A percentile compares a stretch with the other conserved stretches of the same genome.
phyloP scores from a whole-genome alignment of 2,329 filamentous ascomycete genomes.

The Coccinonectria pachysandricola region DNA sequence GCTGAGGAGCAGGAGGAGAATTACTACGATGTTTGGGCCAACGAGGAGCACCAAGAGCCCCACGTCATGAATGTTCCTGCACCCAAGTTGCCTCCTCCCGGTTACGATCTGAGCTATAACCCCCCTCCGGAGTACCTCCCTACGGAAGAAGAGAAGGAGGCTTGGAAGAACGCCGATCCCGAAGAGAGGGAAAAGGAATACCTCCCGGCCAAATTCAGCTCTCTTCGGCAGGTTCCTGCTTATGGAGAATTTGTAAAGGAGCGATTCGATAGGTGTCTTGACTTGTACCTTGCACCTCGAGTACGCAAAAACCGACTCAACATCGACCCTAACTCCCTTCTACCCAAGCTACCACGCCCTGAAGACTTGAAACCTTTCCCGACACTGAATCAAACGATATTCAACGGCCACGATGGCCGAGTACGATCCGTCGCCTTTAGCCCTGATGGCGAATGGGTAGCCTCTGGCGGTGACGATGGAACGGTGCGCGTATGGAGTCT shows the following conservation, averaged over 20 bases:
- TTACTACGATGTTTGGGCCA: slow-evolving; percentile 88
- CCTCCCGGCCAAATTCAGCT: slow-evolving; percentile 69
- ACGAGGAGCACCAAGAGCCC: slow-evolving; percentile 72
- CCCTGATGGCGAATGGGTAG: slow-evolving; percentile 74
- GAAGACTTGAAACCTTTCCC: slow-evolving; percentile 94
- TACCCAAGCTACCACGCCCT: slow-evolving; percentile 86
- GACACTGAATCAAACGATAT: slow-evolving; percentile 77
- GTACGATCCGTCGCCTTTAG: slow-evolving; percentile 80
- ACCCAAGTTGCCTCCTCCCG: slow-evolving; percentile 84
- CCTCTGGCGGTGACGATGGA: slow-evolving; percentile 89
- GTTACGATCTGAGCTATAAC: slow-evolving; percentile 94
- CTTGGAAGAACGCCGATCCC: slow-evolving; percentile 77
- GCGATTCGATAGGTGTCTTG: slow-evolving; percentile 88
- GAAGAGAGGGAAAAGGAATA: slow-evolving; percentile 89
- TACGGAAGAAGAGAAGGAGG: slow-evolving; percentile 68
- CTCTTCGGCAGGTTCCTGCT: slow-evolving; percentile 82
- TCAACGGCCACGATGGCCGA: slow-evolving; percentile 77
- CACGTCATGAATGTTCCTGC: slow-evolving; percentile 93
- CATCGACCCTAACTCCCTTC: slow-evolving; percentile 85
- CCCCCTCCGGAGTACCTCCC: slow-evolving; percentile 91
- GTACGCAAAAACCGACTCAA: slow-evolving; percentile 90
- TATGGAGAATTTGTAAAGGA: slow-evolving; percentile 90
- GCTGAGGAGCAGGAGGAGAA: slow-evolving; percentile 61
- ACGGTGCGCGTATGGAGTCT: slow-evolving; percentile 87
- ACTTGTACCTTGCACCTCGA: slow-evolving; percentile 88